Evolutionary conservation across 2,329 filamentous ascomycete genomes (phyloP).

Genomic region (Neofusicoccum sp.): DNA sequence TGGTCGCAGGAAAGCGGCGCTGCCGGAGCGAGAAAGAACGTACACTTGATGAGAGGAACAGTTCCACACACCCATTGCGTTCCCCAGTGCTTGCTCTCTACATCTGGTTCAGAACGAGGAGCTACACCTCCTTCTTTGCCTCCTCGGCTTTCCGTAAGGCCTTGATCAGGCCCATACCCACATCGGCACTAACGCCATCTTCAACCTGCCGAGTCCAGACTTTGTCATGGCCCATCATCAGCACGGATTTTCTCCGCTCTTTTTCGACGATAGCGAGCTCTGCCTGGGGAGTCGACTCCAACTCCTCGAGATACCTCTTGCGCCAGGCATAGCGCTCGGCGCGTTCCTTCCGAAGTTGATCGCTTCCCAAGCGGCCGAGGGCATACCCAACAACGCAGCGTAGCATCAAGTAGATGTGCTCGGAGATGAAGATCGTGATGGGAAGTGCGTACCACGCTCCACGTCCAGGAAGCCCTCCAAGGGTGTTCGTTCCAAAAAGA

Average conservation of each 20-base stretch:
- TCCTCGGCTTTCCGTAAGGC: constrained; percentile 25
- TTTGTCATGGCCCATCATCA: constrained; percentile 34
- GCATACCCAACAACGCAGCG: constrained; percentile 32
- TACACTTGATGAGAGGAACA: neutral
- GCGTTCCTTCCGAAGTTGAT: constrained; percentile 32
- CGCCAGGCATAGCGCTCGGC: constrained; percentile 32
- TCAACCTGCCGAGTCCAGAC: constrained; percentile 37
- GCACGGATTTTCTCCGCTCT: constrained; percentile 35
- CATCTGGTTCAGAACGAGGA: too few species aligned
- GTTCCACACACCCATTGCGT: neutral
- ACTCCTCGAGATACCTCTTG: constrained; percentile 34
- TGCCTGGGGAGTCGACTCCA: constrained; percentile 26
- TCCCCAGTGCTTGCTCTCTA: neutral
- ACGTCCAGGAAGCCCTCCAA: constrained; percentile 24
- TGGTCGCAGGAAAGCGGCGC: neutral
- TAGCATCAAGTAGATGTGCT: constrained; percentile 38
- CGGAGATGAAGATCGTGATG: constrained; percentile 34
- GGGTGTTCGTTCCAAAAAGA: constrained; percentile 26
- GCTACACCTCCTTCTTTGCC: constrained; percentile 7
- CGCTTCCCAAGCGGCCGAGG: constrained; percentile 32
- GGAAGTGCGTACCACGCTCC: constrained; percentile 34
- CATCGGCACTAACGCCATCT: constrained; percentile 29
- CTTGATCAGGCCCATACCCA: constrained; percentile 33
- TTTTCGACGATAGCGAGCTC: constrained; percentile 29
- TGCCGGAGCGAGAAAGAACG: constrained; percentile 13